Percentiles rank a stretch among this genome's conserved stretches.
Evolutionary conservation across 73 alveolate species (phyloP).

Genomic region (Uronychia binucleata): DNA sequence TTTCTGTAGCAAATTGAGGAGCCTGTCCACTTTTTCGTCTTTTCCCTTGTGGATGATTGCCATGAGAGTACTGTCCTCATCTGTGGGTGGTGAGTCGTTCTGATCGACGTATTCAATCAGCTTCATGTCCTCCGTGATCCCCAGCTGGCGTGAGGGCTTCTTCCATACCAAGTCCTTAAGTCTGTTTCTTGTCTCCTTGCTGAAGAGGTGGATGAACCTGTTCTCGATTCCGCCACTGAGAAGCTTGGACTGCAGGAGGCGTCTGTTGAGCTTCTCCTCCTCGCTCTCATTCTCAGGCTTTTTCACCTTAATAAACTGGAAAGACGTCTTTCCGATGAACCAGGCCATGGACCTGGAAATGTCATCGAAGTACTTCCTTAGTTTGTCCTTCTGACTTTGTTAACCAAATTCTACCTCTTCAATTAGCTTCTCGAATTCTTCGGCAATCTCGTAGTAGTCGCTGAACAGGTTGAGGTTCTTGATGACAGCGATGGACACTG

Average conservation of each 20-base stretch:
- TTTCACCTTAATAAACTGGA: constrained; percentile 52
- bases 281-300: constrained; percentile 39
- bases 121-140: constrained; percentile 37
- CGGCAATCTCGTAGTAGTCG: not conserved
- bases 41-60: constrained; percentile 37
- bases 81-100: not conserved
- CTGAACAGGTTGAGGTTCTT: not conserved
- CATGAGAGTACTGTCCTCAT: constrained; percentile 28
- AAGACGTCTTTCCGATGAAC: constrained; percentile 54
- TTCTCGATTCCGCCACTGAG: constrained; percentile 65
- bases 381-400: not conserved
- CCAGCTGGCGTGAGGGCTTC: not conserved
- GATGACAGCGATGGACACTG: not conserved
- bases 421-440: not conserved
- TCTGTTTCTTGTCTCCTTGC: constrained; percentile 18
- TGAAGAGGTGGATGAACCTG: constrained; percentile 36
- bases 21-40: constrained; percentile 29
- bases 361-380: not conserved
- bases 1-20: constrained; percentile 23
- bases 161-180: constrained; percentile 14
- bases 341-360: constrained; percentile 37
- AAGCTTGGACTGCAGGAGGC: constrained; percentile 30
- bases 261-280: constrained; percentile 25
- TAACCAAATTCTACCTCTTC: not conserved
- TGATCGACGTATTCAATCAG: not conserved